Conservation (phyloP, 805 yeast species). For the Saturnispora serradocipensis region DNA sequence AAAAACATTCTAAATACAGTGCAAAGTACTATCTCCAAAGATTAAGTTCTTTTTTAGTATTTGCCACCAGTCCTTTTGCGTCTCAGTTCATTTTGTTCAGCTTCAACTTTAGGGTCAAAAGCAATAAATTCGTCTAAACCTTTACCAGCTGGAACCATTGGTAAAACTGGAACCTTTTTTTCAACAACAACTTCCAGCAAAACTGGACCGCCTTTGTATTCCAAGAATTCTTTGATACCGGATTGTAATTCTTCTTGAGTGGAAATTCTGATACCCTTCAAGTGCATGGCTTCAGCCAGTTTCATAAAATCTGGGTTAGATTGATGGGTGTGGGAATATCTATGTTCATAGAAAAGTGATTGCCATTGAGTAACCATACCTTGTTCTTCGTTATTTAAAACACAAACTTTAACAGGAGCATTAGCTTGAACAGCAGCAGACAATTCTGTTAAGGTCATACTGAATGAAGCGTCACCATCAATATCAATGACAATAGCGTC, state of each 20-base stretch:
- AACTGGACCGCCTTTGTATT: constrained; percentile 68
- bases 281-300: constrained; percentile 90
- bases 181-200: constrained; percentile 86
- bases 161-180: constrained; percentile 90
- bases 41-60: constrained; percentile 33
- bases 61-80: constrained; percentile 64
- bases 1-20: neutral
- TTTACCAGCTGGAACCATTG: constrained; percentile 97
- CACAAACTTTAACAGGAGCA: constrained; percentile 82
- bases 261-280: constrained; percentile 68
- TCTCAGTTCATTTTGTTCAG: constrained; percentile 59
- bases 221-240: constrained; percentile 61
- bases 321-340: constrained; percentile 98
- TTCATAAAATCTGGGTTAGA: constrained; percentile 87
- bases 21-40: neutral
- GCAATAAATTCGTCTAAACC: constrained; percentile 87
- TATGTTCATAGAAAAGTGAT: constrained; percentile 89
- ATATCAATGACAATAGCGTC: constrained; percentile 92
- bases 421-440: constrained; percentile 90
- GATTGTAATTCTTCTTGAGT: constrained; percentile 56
- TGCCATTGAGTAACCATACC: constrained; percentile 99
- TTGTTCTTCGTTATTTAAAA: constrained; percentile 95
- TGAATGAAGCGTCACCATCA: constrained; percentile 99
- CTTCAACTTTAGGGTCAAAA: constrained; percentile 77
- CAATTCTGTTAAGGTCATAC: constrained; percentile 92